A percentile compares a stretch with the other conserved stretches of the same genome.
These are phyloP conservation scores for Panaeolus papilionaceus DNA, from an alignment of 768 basidiomycete species.

Conservation along the genomic window DNA sequence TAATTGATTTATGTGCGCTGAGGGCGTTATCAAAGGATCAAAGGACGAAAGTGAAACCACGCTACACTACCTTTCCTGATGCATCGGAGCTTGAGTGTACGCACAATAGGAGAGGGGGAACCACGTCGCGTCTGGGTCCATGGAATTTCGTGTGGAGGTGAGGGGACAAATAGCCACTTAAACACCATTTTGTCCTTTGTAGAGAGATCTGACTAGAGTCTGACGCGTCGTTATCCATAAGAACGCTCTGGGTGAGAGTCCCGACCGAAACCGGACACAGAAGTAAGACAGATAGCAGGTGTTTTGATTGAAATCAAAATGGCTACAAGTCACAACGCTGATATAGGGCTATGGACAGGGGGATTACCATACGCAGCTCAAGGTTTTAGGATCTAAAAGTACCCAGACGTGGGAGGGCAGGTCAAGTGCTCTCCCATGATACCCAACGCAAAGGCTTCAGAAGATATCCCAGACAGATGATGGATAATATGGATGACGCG, in stretches of 20 bases:
- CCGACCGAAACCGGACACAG: not conserved
- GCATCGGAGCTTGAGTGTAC: no score
- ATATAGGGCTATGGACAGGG: not conserved
- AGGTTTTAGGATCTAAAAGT: not conserved
- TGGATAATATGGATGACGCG: not conserved
- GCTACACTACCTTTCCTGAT: not conserved
- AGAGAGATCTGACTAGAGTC: not conserved
- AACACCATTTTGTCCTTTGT: not conserved
- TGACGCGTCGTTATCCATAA: not conserved
- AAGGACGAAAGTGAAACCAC: not conserved
- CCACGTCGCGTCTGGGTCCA: no score
- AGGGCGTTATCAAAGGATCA: not conserved
- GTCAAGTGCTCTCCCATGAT: not conserved
- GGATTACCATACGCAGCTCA: not conserved
- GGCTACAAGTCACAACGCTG: not conserved
- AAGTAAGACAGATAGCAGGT: not conserved
- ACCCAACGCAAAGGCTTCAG: not conserved
- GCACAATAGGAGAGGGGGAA: no score
- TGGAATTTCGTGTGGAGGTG: not conserved
- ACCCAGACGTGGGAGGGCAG: not conserved
- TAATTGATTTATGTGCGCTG: no score
- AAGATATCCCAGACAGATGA: not conserved
- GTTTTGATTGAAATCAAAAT: not conserved
- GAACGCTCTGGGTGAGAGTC: not conserved
- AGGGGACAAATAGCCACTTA: not conserved